Percentiles rank a stretch among this genome's conserved stretches.
Conservation (phyloP, 495 filamentous ascomycete species). For the Antarctomyces pellizariae region DNA sequence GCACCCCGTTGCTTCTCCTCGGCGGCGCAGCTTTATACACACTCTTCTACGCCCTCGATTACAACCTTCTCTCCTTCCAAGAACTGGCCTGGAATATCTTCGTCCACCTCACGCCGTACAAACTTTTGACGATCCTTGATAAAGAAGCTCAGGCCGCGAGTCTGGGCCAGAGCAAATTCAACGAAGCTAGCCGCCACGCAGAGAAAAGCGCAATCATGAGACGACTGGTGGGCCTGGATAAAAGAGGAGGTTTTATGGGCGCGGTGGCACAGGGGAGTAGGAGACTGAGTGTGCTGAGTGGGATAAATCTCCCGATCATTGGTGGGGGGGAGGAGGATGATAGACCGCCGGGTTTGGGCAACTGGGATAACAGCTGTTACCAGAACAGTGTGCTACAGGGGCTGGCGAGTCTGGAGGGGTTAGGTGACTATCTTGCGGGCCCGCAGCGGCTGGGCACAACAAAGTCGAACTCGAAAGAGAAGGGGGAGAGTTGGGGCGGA, state of each 20-base stretch:
- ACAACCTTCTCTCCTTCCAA: constrained; percentile 13
- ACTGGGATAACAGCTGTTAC: constrained; percentile 88
- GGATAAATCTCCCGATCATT: constrained; percentile 8
- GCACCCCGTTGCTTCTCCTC: constrained; percentile 18
- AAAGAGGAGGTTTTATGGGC: constrained; percentile 13
- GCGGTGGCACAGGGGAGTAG: constrained; percentile 9
- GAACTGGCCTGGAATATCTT: constrained; percentile 38
- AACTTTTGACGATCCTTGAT: constrained; percentile 35
- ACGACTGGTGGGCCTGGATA: constrained; percentile 41
- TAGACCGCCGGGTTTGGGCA: constrained; percentile 61
- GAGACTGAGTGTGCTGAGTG: constrained; percentile 8
- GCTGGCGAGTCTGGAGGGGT: constrained; percentile 46
- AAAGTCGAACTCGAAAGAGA: constrained; percentile 7
- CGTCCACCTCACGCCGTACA: constrained; percentile 34
- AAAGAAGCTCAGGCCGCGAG: constrained; percentile 8
- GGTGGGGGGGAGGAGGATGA: constrained; percentile 3
- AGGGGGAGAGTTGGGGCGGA: constrained; percentile 14
- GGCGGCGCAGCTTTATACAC: constrained; percentile 21
- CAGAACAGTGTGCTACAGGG: constrained; percentile 91
- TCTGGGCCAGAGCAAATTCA: constrained; percentile 9
- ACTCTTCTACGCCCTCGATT: constrained; percentile 14
- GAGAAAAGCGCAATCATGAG: constrained; percentile 45
- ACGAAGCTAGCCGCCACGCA: constrained; percentile 16
- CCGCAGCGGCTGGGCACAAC: no score
- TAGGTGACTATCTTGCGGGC: constrained; percentile 27